A percentile compares a stretch with the other conserved stretches of the same genome.
phyloP scores from a whole-genome alignment of 352 stramenopile species.

The Plasmopara muralis region DNA sequence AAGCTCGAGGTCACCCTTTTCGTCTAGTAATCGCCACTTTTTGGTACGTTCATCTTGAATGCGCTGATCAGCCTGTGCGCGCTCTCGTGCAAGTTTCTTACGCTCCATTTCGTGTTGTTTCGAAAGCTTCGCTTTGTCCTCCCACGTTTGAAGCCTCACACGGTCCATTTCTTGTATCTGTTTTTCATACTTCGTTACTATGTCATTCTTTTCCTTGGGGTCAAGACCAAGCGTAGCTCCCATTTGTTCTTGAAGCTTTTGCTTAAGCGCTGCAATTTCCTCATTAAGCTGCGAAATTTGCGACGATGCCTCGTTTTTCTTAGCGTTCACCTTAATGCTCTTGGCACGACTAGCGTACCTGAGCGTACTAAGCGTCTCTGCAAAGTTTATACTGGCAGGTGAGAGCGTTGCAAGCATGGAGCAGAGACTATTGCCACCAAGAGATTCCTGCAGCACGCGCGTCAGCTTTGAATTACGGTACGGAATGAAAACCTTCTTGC shows the following conservation, averaged over 20 bases:
- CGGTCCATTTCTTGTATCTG: slow-evolving; percentile 88
- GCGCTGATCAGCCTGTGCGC: slow-evolving; percentile 68
- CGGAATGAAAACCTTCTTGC: slow-evolving; percentile 89
- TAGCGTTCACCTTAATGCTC: slow-evolving; percentile 90
- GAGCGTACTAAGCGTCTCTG: slow-evolving; percentile 94
- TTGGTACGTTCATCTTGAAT: slow-evolving; percentile 74
- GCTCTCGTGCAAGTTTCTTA: slow-evolving; percentile 72
- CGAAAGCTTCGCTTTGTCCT: slow-evolving; percentile 80
- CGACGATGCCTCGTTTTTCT: slow-evolving; percentile 89
- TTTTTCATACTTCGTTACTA: slow-evolving; percentile 80
- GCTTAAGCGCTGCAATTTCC: slow-evolving; percentile 83
- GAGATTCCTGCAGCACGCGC: slow-evolving; percentile 86
- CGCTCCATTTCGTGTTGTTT: slow-evolving; percentile 84
- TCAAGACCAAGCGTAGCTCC: slow-evolving; percentile 53
- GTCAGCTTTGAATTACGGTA: slow-evolving; percentile 95
- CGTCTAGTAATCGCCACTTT: slow-evolving; percentile 81
- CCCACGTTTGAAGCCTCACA: slow-evolving; percentile 80
- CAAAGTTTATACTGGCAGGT: slow-evolving; percentile 91
- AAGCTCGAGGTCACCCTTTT: slow-evolving; percentile 78
- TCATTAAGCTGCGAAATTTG: slow-evolving; percentile 89
- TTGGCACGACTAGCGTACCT: slow-evolving; percentile 94
- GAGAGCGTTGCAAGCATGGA: slow-evolving; percentile 94
- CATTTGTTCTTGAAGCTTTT: slow-evolving; percentile 79
- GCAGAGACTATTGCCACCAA: slow-evolving; percentile 91
- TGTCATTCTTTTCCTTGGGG: slow-evolving; percentile 83